Evolutionary conservation across 352 stramenopile species (phyloP), one percentile per base, ranked within the genome.

Genomic region (Elongisporangium anandrum): DNA sequence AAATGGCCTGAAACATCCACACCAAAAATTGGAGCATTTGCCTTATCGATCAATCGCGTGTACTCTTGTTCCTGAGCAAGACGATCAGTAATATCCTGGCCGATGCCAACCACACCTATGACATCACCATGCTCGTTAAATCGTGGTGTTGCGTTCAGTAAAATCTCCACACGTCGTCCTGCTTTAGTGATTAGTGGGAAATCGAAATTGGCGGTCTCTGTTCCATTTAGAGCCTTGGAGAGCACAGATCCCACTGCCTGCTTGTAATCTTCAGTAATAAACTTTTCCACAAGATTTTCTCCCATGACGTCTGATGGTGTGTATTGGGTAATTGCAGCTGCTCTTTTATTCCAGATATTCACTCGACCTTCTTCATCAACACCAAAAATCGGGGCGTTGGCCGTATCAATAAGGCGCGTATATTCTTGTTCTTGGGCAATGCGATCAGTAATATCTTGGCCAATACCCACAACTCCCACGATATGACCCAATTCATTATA

Each of bases 401-500:
- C 79, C 47, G 72, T 87, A 59, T 91, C 81, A 39, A 92, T 85
- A n/a, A 91, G 55, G 17, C 77, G 62, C 56, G 66, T 76, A 55
- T 88, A 85, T 51, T 90, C 87, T 56, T 90, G 81, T 20, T 94
- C 75, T 49, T 86, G 75, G 0, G 73, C 74, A 49, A 84, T 85
- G 1, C 74, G 69, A 41, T 80, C 73, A 8, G 78, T 86, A 54
- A 84, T 88, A 54, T 87, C 77, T 61, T 87, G 77, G 17, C 77
- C 78, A 45, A 88, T 88, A n/a, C 78, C 75, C 24, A 88, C 78
- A 54, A 88, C 73, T 20, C 78, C 78, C 13, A 73, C 76, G 52
- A 95, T 90, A 8, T 90, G 69, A 17, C 87, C 85, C 26, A 84
- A 82, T 54, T 93, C 73, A 52, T 95, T 85, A 57, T 90, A 92